Evolutionary conservation across 768 basidiomycete genomes (phyloP), one percentile per base, ranked within the genome.

Genomic region (Terana coerulea): DNA sequence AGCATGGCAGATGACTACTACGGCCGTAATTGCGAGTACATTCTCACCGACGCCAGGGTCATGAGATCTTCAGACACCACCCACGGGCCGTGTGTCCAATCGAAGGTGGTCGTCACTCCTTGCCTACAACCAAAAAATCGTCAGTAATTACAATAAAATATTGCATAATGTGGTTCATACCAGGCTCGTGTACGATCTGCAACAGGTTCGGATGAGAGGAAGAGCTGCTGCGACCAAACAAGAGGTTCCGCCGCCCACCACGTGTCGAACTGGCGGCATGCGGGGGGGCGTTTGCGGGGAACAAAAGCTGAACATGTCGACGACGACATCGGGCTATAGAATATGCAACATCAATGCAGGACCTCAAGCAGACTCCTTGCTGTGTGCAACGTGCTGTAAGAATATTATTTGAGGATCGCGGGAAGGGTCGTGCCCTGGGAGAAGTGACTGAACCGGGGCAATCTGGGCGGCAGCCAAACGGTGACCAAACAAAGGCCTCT

Each of bases 401-500:
- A 35, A 47, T 47, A 33, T 36, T 34, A 10, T 47, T 21, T 33
- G 33, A 56, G 42, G 45, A 14, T 57, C 55, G 55, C 55, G 55
- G 55, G 55, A 57, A 44, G 46, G 31, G 43, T 45, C 55, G 47
- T 57, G 55, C 51, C 51, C 28, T n/a, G 17, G 17, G 44, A 37
- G 43, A 31, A 37, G 5, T 30, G 50, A 40, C 40, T 54, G 53
- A 49, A 45, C 51, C 35, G 45, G 45, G 37, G 51, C 48, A 53
- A 42, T 42, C 24, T 34, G 45, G 43, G 47, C 34, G 50, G 34
- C 21, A 36, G 43, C 51, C 55, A 53, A 57, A 57, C 43, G 33
- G 33, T 47, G 54, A 17, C 41, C 55, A 53, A 52, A 57, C 55
- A 56, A 56, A 56, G 55, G 50, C 33, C 51, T 46, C 50, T 56